phyloP scores from a whole-genome alignment of 177 flowering plant species.

The Telopea speciosissima region DNA sequence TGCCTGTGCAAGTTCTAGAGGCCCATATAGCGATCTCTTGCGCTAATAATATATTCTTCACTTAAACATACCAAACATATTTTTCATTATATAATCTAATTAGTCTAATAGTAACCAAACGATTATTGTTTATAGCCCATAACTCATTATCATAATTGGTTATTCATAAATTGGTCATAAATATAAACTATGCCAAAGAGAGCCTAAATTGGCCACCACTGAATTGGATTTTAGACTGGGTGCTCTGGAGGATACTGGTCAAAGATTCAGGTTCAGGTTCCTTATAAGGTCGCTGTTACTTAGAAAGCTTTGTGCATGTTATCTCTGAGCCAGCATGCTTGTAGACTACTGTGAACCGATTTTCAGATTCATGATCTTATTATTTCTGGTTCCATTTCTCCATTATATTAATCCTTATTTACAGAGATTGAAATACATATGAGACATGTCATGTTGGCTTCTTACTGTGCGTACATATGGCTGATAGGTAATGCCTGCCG shows the following conservation, averaged over 20 bases:
- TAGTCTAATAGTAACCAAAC: too few species aligned
- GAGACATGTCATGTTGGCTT: background rate
- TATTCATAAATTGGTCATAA: too few species aligned
- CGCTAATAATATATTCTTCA: too few species aligned
- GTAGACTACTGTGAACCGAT: background rate
- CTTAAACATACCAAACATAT: too few species aligned
- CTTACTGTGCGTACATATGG: background rate
- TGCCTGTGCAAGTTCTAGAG: too few species aligned
- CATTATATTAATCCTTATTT: background rate
- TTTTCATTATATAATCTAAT: too few species aligned
- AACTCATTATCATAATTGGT: too few species aligned
- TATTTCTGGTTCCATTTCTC: background rate
- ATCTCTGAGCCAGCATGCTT: background rate
- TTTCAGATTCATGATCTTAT: background rate
- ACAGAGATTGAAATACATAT: background rate
- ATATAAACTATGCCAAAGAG: too few species aligned
- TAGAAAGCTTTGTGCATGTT: background rate
- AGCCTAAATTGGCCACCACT: background rate
- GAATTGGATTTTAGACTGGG: background rate
- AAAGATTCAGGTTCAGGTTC: background rate
- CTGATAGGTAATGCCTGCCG: slow-evolving; percentile 47
- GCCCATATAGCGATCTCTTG: too few species aligned
- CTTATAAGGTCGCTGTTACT: background rate
- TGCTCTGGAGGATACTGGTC: background rate
- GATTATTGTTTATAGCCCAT: too few species aligned